Conservation (phyloP, 2,329 filamentous ascomycete species). For the Aurifilum marmelostoma region DNA sequence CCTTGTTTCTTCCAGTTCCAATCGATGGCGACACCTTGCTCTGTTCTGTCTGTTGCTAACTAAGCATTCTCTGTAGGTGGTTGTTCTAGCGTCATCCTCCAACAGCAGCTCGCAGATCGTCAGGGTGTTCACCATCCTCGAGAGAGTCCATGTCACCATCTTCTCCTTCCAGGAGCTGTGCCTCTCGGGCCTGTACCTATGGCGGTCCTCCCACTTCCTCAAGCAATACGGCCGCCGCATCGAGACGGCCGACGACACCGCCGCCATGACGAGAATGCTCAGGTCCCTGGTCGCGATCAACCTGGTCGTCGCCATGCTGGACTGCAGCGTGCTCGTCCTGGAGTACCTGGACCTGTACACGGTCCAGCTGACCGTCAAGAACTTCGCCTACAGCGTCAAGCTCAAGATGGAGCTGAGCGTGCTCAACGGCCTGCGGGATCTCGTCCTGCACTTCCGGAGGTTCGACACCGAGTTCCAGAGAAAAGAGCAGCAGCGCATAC, state of each 20-base stretch:
- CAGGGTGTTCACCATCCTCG: constrained; percentile 31
- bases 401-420: constrained; percentile 61
- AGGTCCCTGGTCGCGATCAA: constrained; percentile 45
- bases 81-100: neutral
- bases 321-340: constrained; percentile 44
- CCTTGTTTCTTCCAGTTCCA: neutral
- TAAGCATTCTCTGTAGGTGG: neutral
- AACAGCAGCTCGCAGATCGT: constrained; percentile 33
- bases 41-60: neutral
- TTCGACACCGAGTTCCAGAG: constrained; percentile 5
- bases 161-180: constrained; percentile 50
- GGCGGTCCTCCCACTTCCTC: constrained; percentile 54
- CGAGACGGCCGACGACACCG: constrained; percentile 35
- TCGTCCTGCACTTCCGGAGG: constrained; percentile 15
- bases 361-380: constrained; percentile 45
- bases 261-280: constrained; percentile 14
- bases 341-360: constrained; percentile 45
- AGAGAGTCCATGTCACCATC: constrained; percentile 45
- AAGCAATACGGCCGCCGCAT: constrained; percentile 42
- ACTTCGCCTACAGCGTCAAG: constrained; percentile 49
- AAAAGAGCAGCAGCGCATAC: constrained; percentile 14
- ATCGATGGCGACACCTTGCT: neutral
- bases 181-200: constrained; percentile 55
- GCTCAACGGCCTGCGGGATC: constrained; percentile 44
- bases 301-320: constrained; percentile 45